Evolutionary conservation across 2,329 filamentous ascomycete species (phyloP).

Genomic region (Dactylella cylindrospora): DNA sequence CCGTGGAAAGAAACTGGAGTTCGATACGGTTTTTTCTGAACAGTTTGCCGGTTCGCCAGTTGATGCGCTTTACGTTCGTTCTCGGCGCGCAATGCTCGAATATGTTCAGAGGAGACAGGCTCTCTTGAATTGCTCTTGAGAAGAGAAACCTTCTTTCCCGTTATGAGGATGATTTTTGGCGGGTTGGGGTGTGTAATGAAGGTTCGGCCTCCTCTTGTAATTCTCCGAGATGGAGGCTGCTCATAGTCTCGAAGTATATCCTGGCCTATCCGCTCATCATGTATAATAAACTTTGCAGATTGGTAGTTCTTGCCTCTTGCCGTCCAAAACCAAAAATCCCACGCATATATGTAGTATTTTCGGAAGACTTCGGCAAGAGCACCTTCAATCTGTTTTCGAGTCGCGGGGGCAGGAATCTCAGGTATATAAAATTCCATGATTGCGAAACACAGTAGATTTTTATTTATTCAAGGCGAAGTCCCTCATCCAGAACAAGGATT

Average conservation of each 20-base stretch:
- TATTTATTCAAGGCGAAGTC: no score
- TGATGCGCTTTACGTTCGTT: conserved; percentile 10
- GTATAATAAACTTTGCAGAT: conserved; percentile 14
- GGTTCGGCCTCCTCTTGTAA: neutral
- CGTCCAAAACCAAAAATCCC: conserved; percentile 12
- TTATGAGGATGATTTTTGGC: conserved; percentile 6
- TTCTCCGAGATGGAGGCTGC: neutral
- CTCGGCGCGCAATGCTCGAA: conserved; percentile 9
- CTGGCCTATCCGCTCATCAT: conserved; percentile 8
- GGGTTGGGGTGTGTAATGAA: neutral
- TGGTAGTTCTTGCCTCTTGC: neutral
- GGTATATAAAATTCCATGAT: conserved; percentile 36
- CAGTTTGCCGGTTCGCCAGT: neutral
- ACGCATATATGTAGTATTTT: conserved; percentile 28
- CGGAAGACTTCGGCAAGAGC: conserved; percentile 10
- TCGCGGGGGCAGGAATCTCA: conserved; percentile 11
- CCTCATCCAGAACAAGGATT: no score
- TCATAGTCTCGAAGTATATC: conserved; percentile 19
- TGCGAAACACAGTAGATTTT: no score
- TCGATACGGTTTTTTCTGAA: conserved; percentile 7
- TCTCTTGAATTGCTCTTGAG: conserved; percentile 4
- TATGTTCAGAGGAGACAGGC: neutral
- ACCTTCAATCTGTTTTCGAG: conserved; percentile 2
- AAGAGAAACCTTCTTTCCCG: conserved; percentile 6
- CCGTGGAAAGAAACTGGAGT: conserved; percentile 9